Conservation (phyloP, 495 filamentous ascomycete genomes). For the Penicillium coprophilum region DNA sequence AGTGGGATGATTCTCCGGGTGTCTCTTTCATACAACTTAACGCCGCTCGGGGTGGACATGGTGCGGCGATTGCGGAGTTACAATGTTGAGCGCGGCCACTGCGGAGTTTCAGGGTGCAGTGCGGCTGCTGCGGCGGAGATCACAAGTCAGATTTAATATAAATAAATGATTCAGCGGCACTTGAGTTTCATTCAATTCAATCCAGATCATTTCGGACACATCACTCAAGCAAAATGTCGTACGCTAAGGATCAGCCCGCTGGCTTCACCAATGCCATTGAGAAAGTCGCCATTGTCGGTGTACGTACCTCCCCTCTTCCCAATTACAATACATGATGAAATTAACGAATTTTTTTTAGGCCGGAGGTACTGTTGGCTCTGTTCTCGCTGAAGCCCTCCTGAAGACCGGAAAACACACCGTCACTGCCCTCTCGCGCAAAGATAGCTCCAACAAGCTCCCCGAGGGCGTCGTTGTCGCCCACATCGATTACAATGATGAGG, state of each 20-base stretch:
- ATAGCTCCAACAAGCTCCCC: slow-evolving; percentile 43
- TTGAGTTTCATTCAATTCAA: not conserved
- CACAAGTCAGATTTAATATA: not conserved
- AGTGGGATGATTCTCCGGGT: not conserved
- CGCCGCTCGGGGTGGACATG: not conserved
- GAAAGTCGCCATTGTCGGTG: slow-evolving; percentile 51
- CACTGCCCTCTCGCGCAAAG: slow-evolving; percentile 54
- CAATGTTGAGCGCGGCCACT: no score
- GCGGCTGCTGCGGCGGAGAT: not conserved
- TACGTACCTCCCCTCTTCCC: slow-evolving; percentile 30
- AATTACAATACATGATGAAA: slow-evolving; percentile 1
- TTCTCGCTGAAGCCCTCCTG: slow-evolving; percentile 51
- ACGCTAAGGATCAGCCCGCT: slow-evolving; percentile 37
- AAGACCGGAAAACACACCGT: slow-evolving; percentile 51
- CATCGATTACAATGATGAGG: slow-evolving; percentile 51
- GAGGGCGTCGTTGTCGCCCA: slow-evolving; percentile 42
- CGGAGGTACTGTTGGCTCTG: slow-evolving; percentile 57
- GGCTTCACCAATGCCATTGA: slow-evolving; percentile 46
- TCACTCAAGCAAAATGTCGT: slow-evolving; percentile 21
- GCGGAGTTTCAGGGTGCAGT: not conserved
- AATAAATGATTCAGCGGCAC: not conserved
- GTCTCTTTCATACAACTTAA: not conserved
- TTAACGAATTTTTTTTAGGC: slow-evolving; percentile 45
- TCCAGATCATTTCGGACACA: not conserved
- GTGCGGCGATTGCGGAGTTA: not conserved